Conservation (phyloP, 2,329 filamentous ascomycete genomes). For the Colletotrichum camelliae region DNA sequence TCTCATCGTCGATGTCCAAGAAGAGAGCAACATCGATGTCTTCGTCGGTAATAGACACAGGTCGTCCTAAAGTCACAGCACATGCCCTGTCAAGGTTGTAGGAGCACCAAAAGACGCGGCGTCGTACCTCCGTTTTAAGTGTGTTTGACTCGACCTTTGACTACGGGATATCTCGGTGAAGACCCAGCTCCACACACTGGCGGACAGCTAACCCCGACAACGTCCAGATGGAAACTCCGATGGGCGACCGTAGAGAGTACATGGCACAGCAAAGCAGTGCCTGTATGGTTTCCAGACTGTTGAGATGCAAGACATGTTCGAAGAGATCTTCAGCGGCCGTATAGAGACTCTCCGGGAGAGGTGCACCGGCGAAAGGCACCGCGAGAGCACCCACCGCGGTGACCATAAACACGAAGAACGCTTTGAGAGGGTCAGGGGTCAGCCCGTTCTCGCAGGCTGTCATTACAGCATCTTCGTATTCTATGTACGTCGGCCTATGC, state of each 20-base stretch:
- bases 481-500: neutral
- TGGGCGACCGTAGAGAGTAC: slow-evolving; percentile 29
- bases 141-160: neutral
- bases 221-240: slow-evolving; percentile 32
- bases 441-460: neutral
- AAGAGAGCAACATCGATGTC: neutral
- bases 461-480: neutral
- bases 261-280: slow-evolving; percentile 33
- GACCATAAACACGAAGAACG: neutral
- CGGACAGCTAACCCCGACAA: slow-evolving; percentile 33
- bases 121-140: neutral
- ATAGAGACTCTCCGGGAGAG: neutral
- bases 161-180: slow-evolving; percentile 25
- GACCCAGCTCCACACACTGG: slow-evolving; percentile 36
- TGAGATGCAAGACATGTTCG: slow-evolving; percentile 1
- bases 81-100: neutral
- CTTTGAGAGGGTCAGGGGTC: neutral
- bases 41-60: neutral
- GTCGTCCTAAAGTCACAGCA: neutral
- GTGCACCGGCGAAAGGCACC: neutral
- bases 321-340: neutral
- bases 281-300: slow-evolving; percentile 32
- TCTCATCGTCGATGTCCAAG: neutral
- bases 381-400: neutral
- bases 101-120: neutral